Conservation (phyloP, 257 asterid genomes). For the Fraxinus pennsylvanica region DNA sequence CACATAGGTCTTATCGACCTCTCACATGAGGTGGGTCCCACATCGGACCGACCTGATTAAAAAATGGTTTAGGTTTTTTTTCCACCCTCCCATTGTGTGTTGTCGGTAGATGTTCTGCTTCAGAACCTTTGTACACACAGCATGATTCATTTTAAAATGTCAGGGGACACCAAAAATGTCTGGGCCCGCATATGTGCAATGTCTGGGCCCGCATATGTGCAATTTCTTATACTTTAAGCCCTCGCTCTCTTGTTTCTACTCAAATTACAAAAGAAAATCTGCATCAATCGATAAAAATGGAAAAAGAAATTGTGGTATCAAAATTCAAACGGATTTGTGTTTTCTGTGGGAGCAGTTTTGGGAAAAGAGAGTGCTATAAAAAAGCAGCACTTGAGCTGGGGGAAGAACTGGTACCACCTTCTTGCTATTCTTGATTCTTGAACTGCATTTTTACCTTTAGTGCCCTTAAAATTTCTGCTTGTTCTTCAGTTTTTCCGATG, state of each 20-base stretch:
- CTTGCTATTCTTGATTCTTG: background rate
- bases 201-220: background rate
- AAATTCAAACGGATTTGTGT: conserved; percentile 66
- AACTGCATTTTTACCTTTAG: background rate
- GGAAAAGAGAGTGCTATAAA: conserved; percentile 62
- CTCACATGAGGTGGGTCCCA: too few species aligned
- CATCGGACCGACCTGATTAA: too few species aligned
- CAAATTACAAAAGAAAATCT: background rate
- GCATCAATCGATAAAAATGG: conserved; percentile 17
- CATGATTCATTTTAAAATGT: too few species aligned
- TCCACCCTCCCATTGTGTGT: too few species aligned
- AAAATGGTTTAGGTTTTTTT: too few species aligned
- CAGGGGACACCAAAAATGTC: too few species aligned
- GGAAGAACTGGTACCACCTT: conserved; percentile 50
- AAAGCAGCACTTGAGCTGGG: conserved; percentile 68
- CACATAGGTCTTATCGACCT: too few species aligned
- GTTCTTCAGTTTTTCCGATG: background rate
- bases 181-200: background rate
- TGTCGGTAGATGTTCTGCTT: too few species aligned
- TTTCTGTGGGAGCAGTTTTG: conserved; percentile 72
- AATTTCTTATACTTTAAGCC: background rate
- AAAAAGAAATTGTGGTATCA: conserved; percentile 31
- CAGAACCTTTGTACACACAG: too few species aligned
- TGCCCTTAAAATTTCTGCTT: background rate
- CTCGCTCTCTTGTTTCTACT: background rate